phyloP scores from a whole-genome alignment of 2,329 filamentous ascomycete species.

The Ascochyta rabiei region DNA sequence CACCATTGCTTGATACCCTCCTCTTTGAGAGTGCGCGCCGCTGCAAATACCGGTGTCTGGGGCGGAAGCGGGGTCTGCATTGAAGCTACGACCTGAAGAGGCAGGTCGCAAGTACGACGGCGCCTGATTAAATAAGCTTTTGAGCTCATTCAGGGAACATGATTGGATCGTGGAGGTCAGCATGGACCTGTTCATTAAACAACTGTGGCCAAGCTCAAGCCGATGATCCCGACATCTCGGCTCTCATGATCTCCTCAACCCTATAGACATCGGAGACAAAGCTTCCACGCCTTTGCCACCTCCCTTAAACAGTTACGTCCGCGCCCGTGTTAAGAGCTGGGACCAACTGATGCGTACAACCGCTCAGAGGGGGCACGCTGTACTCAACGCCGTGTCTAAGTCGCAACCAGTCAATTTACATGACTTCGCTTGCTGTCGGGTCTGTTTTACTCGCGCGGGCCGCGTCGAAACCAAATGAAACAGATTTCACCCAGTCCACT shows the following conservation, averaged over 20 bases:
- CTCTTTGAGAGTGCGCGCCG: constrained; percentile 10
- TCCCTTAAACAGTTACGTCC: constrained; percentile 25
- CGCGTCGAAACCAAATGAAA: constrained; percentile 12
- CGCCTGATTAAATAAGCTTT: constrained; percentile 4
- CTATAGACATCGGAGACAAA: background rate
- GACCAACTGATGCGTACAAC: background rate
- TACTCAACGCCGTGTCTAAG: background rate
- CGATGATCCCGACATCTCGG: constrained; percentile 2
- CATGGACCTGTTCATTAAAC: background rate
- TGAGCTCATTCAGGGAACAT: background rate
- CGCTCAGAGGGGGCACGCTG: background rate
- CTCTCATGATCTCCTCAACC: constrained; percentile 1
- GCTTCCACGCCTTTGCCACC: constrained; percentile 22
- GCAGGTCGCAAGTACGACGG: constrained; percentile 21
- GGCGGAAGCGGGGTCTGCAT: background rate
- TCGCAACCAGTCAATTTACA: background rate
- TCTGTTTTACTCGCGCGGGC: constrained; percentile 8
- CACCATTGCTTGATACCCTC: constrained; percentile 21
- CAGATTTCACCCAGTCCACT: constrained; percentile 9
- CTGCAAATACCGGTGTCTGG: background rate
- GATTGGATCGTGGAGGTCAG: constrained; percentile 1
- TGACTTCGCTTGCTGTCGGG: background rate
- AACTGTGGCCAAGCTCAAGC: background rate
- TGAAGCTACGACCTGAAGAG: constrained; percentile 13
- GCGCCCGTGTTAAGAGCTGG: constrained; percentile 3